Percentiles rank a stretch among this genome's conserved stretches.
phyloP scores from a whole-genome alignment of 129 eudicot genomes.

The Flaveria ramosissima region DNA sequence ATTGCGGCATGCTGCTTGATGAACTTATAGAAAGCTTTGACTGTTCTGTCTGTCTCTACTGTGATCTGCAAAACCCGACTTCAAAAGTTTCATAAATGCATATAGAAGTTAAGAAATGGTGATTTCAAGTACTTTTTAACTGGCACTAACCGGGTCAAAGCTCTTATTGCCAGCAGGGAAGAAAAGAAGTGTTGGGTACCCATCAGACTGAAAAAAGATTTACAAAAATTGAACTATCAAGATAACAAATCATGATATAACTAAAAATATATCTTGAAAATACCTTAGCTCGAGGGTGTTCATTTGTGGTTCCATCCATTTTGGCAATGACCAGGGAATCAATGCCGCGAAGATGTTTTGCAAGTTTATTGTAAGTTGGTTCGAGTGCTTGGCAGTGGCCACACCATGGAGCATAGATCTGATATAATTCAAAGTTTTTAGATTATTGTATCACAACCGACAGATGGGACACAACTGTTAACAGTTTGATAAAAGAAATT shows the following conservation, averaged over 20 bases:
- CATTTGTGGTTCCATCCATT: conserved; percentile 89
- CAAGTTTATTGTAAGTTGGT: conserved; percentile 78
- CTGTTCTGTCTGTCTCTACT: conserved; percentile 65
- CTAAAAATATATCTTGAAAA: background rate
- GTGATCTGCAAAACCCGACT: conserved; percentile 48
- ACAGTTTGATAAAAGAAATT: background rate
- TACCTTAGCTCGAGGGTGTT: conserved; percentile 88
- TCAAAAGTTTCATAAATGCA: background rate
- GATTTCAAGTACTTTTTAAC: conserved; percentile 8
- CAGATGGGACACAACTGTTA: background rate
- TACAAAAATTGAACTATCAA: background rate
- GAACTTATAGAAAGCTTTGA: conserved; percentile 66
- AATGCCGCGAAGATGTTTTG: conserved; percentile 59
- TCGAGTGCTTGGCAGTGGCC: conserved; percentile 79
- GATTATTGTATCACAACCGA: conserved; percentile 9
- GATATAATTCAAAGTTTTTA: background rate
- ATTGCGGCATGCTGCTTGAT: conserved; percentile 73
- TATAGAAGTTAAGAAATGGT: background rate
- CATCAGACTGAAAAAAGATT: conserved; percentile 59
- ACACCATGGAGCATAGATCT: conserved; percentile 94
- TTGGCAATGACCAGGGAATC: conserved; percentile 78
- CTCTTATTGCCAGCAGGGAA: conserved; percentile 90
- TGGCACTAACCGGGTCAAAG: conserved; percentile 66
- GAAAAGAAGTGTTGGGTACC: conserved; percentile 85
- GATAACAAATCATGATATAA: background rate